Evolutionary conservation across 1,139 yeast genomes (phyloP).

Genomic region (Suhomyces taliae): DNA sequence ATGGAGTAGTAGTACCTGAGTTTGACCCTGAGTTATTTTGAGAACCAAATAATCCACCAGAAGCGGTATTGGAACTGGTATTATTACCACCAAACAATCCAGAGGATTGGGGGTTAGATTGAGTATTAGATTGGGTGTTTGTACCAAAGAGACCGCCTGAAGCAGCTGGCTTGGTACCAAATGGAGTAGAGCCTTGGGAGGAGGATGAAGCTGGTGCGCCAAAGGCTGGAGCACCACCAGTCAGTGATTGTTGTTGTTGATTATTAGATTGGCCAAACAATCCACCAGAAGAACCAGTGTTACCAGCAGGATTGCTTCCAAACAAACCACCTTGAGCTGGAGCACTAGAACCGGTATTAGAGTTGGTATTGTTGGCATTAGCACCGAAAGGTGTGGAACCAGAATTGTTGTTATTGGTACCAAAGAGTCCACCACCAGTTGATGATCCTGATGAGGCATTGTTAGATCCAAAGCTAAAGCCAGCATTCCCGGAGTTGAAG

Average conservation of each 20-base stretch:
- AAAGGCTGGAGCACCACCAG: conserved; percentile 13
- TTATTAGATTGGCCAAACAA: conserved; percentile 18
- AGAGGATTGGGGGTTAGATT: not conserved
- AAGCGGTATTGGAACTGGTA: conserved; percentile 11
- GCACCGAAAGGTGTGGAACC: not conserved
- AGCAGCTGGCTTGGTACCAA: conserved; percentile 4
- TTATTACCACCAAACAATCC: conserved; percentile 9
- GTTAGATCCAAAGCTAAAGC: conserved; percentile 2
- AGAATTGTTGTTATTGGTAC: not conserved
- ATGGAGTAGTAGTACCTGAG: conserved; percentile 2
- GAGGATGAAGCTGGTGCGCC: not conserved
- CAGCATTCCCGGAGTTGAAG: not conserved
- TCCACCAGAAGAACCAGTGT: conserved; percentile 10
- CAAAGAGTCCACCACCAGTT: not conserved
- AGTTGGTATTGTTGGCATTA: conserved; percentile 5
- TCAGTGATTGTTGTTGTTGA: not conserved
- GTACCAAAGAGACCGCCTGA: conserved; percentile 10
- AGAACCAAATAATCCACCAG: not conserved
- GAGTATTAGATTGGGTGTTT: not conserved
- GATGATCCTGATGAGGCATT: not conserved
- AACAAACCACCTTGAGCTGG: conserved; percentile 12
- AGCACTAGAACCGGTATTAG: conserved; percentile 1
- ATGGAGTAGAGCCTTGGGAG: not conserved
- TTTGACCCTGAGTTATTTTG: conserved; percentile 1
- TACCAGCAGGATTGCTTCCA: not conserved